Evolutionary conservation across 192 early-diverging fungal species (phyloP).

Genomic region (Lobosporangium transversale): DNA sequence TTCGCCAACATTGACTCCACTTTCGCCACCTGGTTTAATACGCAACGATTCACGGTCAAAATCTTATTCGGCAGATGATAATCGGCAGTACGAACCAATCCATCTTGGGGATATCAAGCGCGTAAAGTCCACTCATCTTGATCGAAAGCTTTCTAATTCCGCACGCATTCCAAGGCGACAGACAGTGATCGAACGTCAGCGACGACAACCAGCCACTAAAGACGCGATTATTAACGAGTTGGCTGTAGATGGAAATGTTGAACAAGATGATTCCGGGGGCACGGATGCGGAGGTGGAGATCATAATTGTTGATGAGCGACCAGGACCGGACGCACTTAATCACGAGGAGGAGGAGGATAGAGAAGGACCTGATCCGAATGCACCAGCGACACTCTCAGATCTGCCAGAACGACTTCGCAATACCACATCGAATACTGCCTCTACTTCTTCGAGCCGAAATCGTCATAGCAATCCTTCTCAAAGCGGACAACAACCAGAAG

Average conservation of each 20-base stretch:
- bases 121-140: slow-evolving; percentile 66
- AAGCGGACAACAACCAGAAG: slow-evolving; percentile 11
- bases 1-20: slow-evolving; percentile 19
- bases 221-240: slow-evolving; percentile 9
- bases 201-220: slow-evolving; percentile 6
- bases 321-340: slow-evolving; percentile 1
- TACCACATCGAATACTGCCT: slow-evolving; percentile 7
- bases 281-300: slow-evolving; percentile 36
- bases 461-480: slow-evolving; percentile 9
- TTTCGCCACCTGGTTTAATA: slow-evolving; percentile 44
- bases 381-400: slow-evolving; percentile 46
- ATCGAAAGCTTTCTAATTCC: slow-evolving; percentile 61
- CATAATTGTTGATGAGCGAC: slow-evolving; percentile 40
- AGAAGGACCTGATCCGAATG: slow-evolving; percentile 28
- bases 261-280: background rate
- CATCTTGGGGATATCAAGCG: slow-evolving; percentile 66
- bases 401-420: slow-evolving; percentile 46
- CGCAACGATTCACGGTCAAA: slow-evolving; percentile 58
- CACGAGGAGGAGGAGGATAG: slow-evolving; percentile 25
- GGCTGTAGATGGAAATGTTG: slow-evolving; percentile 1
- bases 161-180: slow-evolving; percentile 60
- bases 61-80: slow-evolving; percentile 59
- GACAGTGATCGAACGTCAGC: slow-evolving; percentile 62
- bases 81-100: slow-evolving; percentile 51
- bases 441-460: slow-evolving; percentile 6